Percentiles rank a stretch among this genome's conserved stretches.
phyloP scores from a whole-genome alignment of 495 filamentous ascomycete genomes.

The Aspergillus olivimuriae region DNA sequence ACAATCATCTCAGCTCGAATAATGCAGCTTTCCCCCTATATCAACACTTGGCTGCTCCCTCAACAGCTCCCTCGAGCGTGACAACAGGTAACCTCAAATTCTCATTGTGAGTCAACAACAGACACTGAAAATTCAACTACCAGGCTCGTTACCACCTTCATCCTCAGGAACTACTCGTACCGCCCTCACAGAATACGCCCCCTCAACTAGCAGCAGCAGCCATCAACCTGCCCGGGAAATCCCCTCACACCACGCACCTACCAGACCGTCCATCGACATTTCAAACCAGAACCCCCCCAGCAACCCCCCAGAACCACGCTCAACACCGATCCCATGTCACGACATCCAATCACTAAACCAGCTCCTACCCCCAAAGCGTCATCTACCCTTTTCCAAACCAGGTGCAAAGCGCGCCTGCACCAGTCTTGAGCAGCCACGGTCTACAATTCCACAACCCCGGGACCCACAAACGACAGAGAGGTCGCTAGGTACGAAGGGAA shows the following conservation, averaged over 20 bases:
- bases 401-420: constrained; percentile 15
- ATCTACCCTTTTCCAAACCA: constrained; percentile 35
- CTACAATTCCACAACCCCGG: not conserved
- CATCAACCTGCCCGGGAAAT: not conserved
- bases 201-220: not conserved
- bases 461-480: no score
- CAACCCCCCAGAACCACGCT: constrained; percentile 16
- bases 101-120: no score
- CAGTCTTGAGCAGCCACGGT: not conserved
- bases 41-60: no score
- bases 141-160: constrained; percentile 4
- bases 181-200: not conserved
- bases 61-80: no score
- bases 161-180: constrained; percentile 6
- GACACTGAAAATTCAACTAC: not conserved
- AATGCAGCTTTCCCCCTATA: not conserved
- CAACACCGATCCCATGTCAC: constrained; percentile 18
- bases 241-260: no score
- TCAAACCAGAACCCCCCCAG: constrained; percentile 14
- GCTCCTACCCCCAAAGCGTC: constrained; percentile 40
- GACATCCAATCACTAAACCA: constrained; percentile 26
- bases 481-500: no score
- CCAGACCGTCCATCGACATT: no score
- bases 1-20: not conserved
- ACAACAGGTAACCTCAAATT: no score